phyloP scores from a whole-genome alignment of 1,284 basidiomycete species.

The Fomitopsis pinicola region DNA sequence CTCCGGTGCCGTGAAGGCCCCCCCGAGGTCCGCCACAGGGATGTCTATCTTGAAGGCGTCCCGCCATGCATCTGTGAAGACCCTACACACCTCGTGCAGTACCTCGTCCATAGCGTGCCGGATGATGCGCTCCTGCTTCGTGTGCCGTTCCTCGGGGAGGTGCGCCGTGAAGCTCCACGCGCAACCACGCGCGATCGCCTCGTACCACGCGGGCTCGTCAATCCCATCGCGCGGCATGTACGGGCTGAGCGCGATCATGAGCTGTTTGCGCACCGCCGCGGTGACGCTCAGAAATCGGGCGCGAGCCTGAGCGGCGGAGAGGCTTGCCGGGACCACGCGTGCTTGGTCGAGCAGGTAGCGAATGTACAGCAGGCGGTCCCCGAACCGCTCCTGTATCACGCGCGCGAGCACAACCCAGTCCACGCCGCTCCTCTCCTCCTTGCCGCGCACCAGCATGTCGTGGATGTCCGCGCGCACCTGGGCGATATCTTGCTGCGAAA shows the following conservation, averaged over 20 bases:
- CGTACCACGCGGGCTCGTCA: background rate
- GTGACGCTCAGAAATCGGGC: background rate
- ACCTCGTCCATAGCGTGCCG: background rate
- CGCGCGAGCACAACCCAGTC: background rate
- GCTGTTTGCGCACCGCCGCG: background rate
- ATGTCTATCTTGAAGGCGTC: background rate
- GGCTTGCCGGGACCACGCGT: background rate
- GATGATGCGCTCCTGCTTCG: background rate
- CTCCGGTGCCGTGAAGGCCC: background rate
- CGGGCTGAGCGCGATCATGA: background rate
- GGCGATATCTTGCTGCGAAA: background rate
- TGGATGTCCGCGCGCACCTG: background rate
- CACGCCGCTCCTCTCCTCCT: background rate
- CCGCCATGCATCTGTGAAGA: background rate
- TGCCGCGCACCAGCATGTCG: background rate
- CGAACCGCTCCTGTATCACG: background rate
- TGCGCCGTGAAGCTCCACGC: background rate
- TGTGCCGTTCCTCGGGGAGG: background rate
- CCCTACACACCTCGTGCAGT: background rate
- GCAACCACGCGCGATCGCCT: background rate
- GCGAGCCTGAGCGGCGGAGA: background rate
- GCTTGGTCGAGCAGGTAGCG: background rate
- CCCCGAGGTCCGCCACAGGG: background rate
- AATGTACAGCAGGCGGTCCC: background rate
- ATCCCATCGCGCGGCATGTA: background rate